Evolutionary conservation across 345 rosid species (phyloP), one percentile per base, ranked within the genome.

Genomic region (Eucalyptus cladocalyx): DNA sequence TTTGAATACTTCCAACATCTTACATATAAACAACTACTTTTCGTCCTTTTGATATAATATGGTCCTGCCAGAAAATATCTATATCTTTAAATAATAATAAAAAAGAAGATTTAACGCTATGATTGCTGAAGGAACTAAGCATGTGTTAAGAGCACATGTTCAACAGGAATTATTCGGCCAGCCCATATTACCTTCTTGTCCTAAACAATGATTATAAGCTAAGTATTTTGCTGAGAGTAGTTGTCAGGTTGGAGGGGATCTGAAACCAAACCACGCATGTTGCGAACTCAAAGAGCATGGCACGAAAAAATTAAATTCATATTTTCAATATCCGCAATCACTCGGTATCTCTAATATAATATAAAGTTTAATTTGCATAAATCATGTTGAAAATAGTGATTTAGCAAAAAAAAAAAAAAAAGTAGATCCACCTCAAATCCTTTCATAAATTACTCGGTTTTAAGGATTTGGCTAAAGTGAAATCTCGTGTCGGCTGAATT

Each of bases 161-260:
- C 18, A 17, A 28, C n/a, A 3, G 65, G 62, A 86, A 86, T 86
- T 45, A 21, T 51, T 86, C 40, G 67, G 67, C 45, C 56, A 21
- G 28, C 47, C 47, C 47, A 21, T 40, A 76, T 37, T 76, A 21
- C 85, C 85, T 23, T 76, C 19, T 49, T 50, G 67, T 40, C 49
- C 42, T 42, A 32, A 50, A 30, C 42, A 86, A 86, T 21, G 65
- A 49, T 86, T 40, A 5, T 45, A n/a, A 80, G 17, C 15, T 76
- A 4, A 40, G 47, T 76, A 23, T 11, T 24, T 40, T 11, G 47
- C 13, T 11, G 30, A 76, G 85, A 26, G 89, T 47, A 26, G 43
- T 83, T 91, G 89, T 90, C 89, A 23, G 83, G 91, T 88, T 87
- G 92, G 91, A 89, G 65, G 87, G 86, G 89, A 67, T 83, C 67